phyloP scores from a whole-genome alignment of 2,329 filamentous ascomycete species.

The Claviceps maximensis region DNA sequence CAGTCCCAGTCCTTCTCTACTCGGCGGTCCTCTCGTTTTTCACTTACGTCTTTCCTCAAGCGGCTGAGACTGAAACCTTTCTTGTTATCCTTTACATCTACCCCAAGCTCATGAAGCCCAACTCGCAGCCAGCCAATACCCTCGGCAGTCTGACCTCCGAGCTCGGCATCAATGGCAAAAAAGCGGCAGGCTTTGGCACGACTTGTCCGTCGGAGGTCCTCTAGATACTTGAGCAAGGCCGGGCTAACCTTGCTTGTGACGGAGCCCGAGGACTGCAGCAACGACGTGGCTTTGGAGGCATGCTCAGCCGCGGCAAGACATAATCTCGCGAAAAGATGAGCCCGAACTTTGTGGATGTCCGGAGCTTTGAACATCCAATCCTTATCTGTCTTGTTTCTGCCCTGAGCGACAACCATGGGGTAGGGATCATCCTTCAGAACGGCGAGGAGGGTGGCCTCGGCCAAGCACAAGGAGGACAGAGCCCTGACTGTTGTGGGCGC shows the following conservation, averaged over 20 bases:
- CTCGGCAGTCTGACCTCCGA: conserved; percentile 66
- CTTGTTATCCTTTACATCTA: conserved; percentile 38
- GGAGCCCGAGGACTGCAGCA: conserved; percentile 28
- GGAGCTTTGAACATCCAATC: conserved; percentile 97
- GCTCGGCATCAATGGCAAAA: conserved; percentile 78
- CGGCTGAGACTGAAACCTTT: conserved; percentile 46
- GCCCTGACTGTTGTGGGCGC: conserved; percentile 38
- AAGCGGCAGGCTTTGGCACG: conserved; percentile 81
- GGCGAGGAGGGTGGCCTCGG: conserved; percentile 79
- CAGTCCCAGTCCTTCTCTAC: conserved; percentile 61
- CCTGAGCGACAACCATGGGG: conserved; percentile 66
- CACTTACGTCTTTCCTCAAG: conserved; percentile 60
- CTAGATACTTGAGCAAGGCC: conserved; percentile 57
- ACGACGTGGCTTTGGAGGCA: conserved; percentile 54
- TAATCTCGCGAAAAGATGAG: conserved; percentile 73
- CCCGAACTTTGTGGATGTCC: conserved; percentile 76
- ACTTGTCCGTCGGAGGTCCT: conserved; percentile 60
- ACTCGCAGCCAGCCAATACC: conserved; percentile 79
- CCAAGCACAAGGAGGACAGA: conserved; percentile 55
- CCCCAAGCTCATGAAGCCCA: conserved; percentile 60
- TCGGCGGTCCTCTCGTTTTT: conserved; percentile 65
- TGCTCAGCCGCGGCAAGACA: conserved; percentile 84
- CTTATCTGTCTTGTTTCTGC: conserved; percentile 67
- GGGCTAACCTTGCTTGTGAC: conserved; percentile 42
- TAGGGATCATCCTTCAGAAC: conserved; percentile 94